A percentile compares a stretch with the other conserved stretches of the same genome.
Evolutionary conservation across 2,329 filamentous ascomycete genomes (phyloP).

Genomic region (Cytospora piceae): DNA sequence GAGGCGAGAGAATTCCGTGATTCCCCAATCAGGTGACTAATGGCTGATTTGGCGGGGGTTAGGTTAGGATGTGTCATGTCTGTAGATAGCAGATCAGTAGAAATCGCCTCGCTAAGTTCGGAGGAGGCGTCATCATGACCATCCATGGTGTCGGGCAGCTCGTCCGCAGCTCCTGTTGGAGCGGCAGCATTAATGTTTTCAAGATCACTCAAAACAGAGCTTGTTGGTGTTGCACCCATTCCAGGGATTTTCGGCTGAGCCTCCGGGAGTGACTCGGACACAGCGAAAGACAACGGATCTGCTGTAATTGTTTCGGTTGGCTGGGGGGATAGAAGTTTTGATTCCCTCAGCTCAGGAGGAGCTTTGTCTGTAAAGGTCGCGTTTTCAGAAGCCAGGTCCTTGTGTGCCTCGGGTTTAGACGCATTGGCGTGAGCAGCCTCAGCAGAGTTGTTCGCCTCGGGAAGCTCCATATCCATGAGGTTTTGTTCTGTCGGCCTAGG

Average conservation of each 20-base stretch:
- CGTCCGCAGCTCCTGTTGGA: background rate
- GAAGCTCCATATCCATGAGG: background rate
- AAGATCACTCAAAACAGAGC: conserved; percentile 5
- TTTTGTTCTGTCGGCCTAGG: background rate
- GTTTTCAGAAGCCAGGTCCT: background rate
- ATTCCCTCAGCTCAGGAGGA: background rate
- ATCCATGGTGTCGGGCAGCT: background rate
- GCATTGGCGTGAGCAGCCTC: background rate
- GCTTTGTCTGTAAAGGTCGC: background rate
- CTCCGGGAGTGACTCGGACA: background rate
- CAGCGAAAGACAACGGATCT: background rate
- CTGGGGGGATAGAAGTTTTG: background rate
- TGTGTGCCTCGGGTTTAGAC: background rate
- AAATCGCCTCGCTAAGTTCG: conserved; percentile 25
- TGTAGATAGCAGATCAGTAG: conserved; percentile 9
- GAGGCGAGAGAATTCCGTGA: conserved; percentile 51
- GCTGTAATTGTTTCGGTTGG: background rate
- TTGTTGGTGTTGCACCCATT: background rate
- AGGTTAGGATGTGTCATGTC: conserved; percentile 12
- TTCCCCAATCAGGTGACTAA: conserved; percentile 29
- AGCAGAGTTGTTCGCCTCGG: background rate
- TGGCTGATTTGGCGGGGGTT: conserved; percentile 26
- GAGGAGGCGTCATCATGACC: conserved; percentile 20
- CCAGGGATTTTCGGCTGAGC: background rate
- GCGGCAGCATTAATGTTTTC: conserved; percentile 1